Conservation (phyloP, 805 yeast species). For the Yamadazyma takamatsuzukensis region DNA sequence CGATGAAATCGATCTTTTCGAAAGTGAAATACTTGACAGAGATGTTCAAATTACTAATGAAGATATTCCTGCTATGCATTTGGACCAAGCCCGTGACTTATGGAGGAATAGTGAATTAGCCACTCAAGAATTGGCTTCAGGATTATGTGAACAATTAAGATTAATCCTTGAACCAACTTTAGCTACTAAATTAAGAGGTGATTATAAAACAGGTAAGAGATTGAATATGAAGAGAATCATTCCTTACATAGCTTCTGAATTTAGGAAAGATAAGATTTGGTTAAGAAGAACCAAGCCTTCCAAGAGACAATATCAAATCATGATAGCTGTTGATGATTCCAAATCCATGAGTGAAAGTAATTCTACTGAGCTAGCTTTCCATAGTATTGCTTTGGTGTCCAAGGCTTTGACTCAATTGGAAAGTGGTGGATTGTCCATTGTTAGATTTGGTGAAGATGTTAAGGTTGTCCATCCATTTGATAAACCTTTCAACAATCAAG, state of each 20-base stretch:
- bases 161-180: constrained; percentile 91
- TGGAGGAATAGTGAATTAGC: constrained; percentile 83
- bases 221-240: constrained; percentile 96
- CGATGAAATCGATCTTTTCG: constrained; percentile 16
- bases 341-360: constrained; percentile 95
- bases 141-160: constrained; percentile 87
- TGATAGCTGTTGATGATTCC: constrained; percentile 97
- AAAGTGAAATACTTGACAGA: constrained; percentile 14
- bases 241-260: constrained; percentile 96
- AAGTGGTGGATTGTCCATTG: constrained; percentile 88
- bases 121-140: constrained; percentile 84
- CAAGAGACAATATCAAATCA: constrained; percentile 93
- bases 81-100: constrained; percentile 67
- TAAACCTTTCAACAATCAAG: constrained; percentile 69
- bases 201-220: constrained; percentile 94
- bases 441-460: constrained; percentile 83
- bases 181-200: constrained; percentile 94
- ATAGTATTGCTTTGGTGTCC: constrained; percentile 88
- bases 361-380: constrained; percentile 88
- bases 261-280: constrained; percentile 98
- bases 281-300: constrained; percentile 95
- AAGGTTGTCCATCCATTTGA: constrained; percentile 87
- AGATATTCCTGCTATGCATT: constrained; percentile 42
- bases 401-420: constrained; percentile 92
- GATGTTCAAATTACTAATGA: constrained; percentile 15